Evolutionary conservation across 2,329 filamentous ascomycete genomes (phyloP).

Genomic region (Aspergillus unguis): DNA sequence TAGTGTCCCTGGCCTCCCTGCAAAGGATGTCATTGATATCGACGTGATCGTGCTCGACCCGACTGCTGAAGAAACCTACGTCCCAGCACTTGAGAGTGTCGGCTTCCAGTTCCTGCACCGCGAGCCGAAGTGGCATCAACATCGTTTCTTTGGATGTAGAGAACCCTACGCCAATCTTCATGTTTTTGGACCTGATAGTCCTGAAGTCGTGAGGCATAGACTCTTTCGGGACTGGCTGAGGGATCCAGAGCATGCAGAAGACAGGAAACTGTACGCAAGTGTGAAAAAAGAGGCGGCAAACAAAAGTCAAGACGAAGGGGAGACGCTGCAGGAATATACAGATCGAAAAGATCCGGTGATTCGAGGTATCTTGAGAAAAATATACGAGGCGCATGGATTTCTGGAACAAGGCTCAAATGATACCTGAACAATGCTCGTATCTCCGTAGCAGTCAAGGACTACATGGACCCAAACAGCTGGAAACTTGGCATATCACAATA

Average conservation of each 20-base stretch:
- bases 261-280: constrained; percentile 41
- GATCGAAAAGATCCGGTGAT: constrained; percentile 43
- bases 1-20: constrained; percentile 48
- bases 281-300: constrained; percentile 39
- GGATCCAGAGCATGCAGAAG: constrained; percentile 31
- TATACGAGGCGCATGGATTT: constrained; percentile 18
- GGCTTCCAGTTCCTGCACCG: constrained; percentile 49
- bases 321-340: constrained; percentile 41
- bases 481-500: no score
- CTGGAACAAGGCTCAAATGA: neutral
- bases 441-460: neutral
- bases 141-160: constrained; percentile 46
- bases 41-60: constrained; percentile 47
- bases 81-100: constrained; percentile 40
- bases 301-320: constrained; percentile 29
- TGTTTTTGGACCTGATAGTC: constrained; percentile 45
- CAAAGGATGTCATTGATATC: constrained; percentile 54
- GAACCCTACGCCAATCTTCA: constrained; percentile 48
- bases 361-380: constrained; percentile 37
- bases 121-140: constrained; percentile 49
- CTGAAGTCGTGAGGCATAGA: constrained; percentile 44
- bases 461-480: no score
- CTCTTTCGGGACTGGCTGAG: constrained; percentile 48
- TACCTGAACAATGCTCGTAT: neutral
- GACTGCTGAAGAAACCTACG: constrained; percentile 44